phyloP scores from a whole-genome alignment of 2,329 filamentous ascomycete species.

The Claviceps arundinis region DNA sequence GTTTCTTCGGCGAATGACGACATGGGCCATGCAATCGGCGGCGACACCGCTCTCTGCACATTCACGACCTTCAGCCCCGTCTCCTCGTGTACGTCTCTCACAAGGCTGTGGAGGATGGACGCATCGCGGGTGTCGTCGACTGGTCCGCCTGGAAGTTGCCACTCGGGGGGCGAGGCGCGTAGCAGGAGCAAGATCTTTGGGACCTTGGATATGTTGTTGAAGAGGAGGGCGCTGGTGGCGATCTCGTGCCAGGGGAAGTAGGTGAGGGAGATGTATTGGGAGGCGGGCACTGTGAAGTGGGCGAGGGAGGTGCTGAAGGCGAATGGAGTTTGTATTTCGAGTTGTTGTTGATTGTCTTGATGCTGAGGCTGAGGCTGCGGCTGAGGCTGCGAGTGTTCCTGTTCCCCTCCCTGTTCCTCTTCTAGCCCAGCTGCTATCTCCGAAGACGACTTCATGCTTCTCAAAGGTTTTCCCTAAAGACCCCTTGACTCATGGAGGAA shows the following conservation, averaged over 20 bases:
- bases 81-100: constrained; percentile 31
- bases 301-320: constrained; percentile 3
- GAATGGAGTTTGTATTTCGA: too few species aligned
- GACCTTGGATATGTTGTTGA: constrained; percentile 6
- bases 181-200: constrained; percentile 24
- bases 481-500: too few species aligned
- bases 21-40: too few species aligned
- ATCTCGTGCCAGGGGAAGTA: constrained; percentile 9
- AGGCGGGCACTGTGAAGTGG: constrained; percentile 1
- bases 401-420: too few species aligned
- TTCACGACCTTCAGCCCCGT: constrained; percentile 18
- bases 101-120: constrained; percentile 23
- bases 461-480: too few species aligned
- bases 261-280: background rate
- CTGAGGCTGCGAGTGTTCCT: too few species aligned
- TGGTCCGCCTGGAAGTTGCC: constrained; percentile 31
- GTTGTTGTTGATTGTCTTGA: too few species aligned
- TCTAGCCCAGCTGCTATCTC: too few species aligned
- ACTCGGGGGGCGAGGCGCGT: constrained; percentile 24
- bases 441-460: too few species aligned
- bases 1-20: too few species aligned
- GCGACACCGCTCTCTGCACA: constrained; percentile 9
- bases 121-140: constrained; percentile 21
- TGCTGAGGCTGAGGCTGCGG: too few species aligned
- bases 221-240: constrained; percentile 15